Base-by-base conservation (phyloP, 768 basidiomycete genomes). In the Dacryopinax primogenitus region DNA sequence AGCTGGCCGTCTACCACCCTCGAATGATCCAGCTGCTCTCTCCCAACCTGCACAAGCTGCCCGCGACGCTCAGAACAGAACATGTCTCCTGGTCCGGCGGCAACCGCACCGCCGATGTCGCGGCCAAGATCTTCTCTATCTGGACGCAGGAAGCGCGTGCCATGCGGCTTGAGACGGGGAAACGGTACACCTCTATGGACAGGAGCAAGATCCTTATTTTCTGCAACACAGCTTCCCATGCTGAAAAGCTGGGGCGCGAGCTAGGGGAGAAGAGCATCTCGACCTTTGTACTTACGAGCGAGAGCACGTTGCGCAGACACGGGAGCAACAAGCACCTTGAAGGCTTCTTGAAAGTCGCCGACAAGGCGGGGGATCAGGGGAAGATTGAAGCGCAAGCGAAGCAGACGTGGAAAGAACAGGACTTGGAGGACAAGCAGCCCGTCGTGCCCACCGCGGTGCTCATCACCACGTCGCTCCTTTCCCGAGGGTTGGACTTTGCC, bases 381-480 rank as follows among this genome's bases (percentile, higher is more conserved):
- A 30, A 26, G 58, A 28, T 37, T 16, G 26, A 33, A 39, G n/a
- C 30, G 28, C 62, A 7, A 58, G 33, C n/a, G 15, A 63, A 23
- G 15, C n/a, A 26, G 64, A 65, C 26, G 7, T 16, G 30, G 33
- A 36, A 47, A 15, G 30, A 16, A 32, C 21, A 6, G 65, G 11
- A 32, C 30, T 34, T 36, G 58, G 66, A 34, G 58, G 64, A 34
- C 51, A 66, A 62, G 33, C 68, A 67, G 37, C 68, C 64, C 15
- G 67, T 65, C 3, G 68, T 67, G 41, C 71, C 72, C 13, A 68
- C n/a, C 63, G 65, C 21, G 63, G 85, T 94, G 37, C 78, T 96
- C 70, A 80, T 95, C 64, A 94, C 93, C 34, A 96, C 93, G 0
- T 94, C 92, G 3, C 79, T 96, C 34, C 84, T 96, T 30, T 92